Percentiles rank a stretch among this genome's conserved stretches.
Conservation (phyloP, 352 stramenopile genomes). For the Pythium vanterpoolii region DNA sequence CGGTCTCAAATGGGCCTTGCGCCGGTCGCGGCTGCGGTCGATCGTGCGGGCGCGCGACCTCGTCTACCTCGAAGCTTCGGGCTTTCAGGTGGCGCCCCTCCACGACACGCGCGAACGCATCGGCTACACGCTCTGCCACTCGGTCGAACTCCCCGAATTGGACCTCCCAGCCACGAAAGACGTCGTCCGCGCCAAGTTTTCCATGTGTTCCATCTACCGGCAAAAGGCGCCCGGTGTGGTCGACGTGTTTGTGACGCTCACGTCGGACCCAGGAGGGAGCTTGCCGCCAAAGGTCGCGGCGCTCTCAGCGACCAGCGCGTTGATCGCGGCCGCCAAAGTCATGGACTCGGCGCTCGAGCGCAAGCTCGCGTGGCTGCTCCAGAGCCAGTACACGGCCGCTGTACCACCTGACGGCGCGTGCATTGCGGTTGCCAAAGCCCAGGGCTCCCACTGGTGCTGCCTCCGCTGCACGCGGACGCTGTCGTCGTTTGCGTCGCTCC, state of each 20-base stretch:
- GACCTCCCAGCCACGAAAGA: conserved; percentile 10
- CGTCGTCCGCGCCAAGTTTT: conserved; percentile 44
- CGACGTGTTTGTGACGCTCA: conserved; percentile 43
- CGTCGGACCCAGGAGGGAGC: conserved; percentile 36
- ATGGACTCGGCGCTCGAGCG: conserved; percentile 5
- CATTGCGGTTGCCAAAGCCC: not conserved
- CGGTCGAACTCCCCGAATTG: conserved; percentile 1
- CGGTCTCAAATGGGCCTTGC: conserved; percentile 12
- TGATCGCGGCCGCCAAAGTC: not conserved
- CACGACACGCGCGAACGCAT: conserved; percentile 4
- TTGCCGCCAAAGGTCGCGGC: not conserved
- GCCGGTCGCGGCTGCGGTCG: not conserved
- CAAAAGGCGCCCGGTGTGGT: conserved; percentile 30
- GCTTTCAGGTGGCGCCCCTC: not conserved
- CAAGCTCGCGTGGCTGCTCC: conserved; percentile 12
- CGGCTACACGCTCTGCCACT: conserved; percentile 11
- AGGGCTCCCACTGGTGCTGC: not conserved
- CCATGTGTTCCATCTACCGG: conserved; percentile 39
- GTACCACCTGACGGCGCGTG: not conserved
- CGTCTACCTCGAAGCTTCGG: conserved; percentile 4
- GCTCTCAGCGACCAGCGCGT: not conserved
- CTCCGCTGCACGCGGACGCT: conserved; percentile 1
- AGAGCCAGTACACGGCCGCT: not conserved
- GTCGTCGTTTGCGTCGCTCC: conserved; percentile 1
- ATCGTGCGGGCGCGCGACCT: conserved; percentile 20